Evolutionary conservation across 495 filamentous ascomycete species (phyloP).

Genomic region (Alectoria sarmentosa): DNA sequence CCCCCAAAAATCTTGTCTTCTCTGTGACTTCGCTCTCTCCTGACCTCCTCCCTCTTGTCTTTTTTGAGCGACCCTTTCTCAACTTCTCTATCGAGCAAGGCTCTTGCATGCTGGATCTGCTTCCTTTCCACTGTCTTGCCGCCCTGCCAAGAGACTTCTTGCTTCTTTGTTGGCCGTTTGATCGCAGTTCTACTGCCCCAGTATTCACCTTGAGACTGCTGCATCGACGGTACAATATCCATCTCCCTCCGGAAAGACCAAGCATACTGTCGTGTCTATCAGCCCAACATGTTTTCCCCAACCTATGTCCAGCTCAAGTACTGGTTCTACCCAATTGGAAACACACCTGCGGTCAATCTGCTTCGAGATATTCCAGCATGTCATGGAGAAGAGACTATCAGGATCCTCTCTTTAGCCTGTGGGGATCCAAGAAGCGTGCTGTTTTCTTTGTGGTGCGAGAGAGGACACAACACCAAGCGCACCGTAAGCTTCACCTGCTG

Average conservation of each 20-base stretch:
- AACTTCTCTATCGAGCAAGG: not conserved
- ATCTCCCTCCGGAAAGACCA: not conserved
- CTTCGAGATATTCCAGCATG: slow-evolving; percentile 39
- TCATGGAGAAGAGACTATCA: slow-evolving; percentile 32
- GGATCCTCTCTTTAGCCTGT: slow-evolving; percentile 47
- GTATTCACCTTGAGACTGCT: not conserved
- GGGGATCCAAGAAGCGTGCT: slow-evolving; percentile 47
- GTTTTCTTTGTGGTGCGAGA: slow-evolving; percentile 33
- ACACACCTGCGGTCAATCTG: slow-evolving; percentile 44
- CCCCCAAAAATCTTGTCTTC: not conserved
- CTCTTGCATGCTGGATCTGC: not conserved
- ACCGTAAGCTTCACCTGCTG: slow-evolving; percentile 39
- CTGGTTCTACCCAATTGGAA: slow-evolving; percentile 42
- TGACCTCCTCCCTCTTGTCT: not conserved
- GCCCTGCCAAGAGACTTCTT: not conserved
- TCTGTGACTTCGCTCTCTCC: not conserved
- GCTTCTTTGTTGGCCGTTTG: not conserved
- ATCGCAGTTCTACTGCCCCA: not conserved
- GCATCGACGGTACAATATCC: not conserved
- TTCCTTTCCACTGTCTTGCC: not conserved
- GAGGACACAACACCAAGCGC: slow-evolving; percentile 1
- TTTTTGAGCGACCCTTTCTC: not conserved
- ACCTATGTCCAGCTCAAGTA: slow-evolving; percentile 3
- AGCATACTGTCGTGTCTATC: not conserved
- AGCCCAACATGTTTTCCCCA: not conserved